A percentile compares a stretch with the other conserved stretches of the same genome.
phyloP scores from a whole-genome alignment of 257 asterid species.

The Ballota nigra region DNA sequence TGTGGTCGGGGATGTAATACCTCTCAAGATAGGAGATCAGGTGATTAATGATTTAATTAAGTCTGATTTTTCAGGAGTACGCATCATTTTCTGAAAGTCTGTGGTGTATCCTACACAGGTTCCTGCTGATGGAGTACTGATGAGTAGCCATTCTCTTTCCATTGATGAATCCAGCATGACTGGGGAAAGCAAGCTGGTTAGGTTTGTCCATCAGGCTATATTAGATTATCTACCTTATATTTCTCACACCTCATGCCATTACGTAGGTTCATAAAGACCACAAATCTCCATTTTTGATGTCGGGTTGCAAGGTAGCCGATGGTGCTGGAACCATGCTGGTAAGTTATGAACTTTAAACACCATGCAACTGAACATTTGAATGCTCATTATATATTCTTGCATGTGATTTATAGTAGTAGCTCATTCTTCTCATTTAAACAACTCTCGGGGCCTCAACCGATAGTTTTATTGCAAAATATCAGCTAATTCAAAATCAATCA shows the following conservation, averaged over 20 bases:
- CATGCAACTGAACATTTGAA: background rate
- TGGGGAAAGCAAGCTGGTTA: conserved; percentile 92
- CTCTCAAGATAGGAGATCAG: conserved; percentile 96
- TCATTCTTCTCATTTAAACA: background rate
- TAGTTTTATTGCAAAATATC: background rate
- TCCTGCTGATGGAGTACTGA: conserved; percentile 89
- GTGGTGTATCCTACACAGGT: conserved; percentile 45
- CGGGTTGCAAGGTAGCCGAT: conserved; percentile 99
- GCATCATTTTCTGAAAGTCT: conserved; percentile 16
- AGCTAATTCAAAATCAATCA: conserved; percentile 2
- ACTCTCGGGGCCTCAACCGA: background rate
- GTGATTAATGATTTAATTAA: conserved; percentile 34
- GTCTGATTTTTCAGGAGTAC: conserved; percentile 1
- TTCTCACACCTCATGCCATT: conserved; percentile 24
- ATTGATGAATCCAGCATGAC: conserved; percentile 99
- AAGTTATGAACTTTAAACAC: conserved; percentile 23
- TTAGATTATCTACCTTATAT: conserved; percentile 21
- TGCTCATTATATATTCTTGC: background rate
- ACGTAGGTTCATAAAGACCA: conserved; percentile 73
- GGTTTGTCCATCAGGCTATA: conserved; percentile 27
- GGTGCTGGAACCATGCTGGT: conserved; percentile 98
- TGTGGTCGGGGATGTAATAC: conserved; percentile 92
- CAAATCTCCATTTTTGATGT: conserved; percentile 81
- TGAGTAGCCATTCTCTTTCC: conserved; percentile 84
- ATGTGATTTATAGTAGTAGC: background rate